Conservation (phyloP, 768 basidiomycete species). For the Mycena sanguinolenta region DNA sequence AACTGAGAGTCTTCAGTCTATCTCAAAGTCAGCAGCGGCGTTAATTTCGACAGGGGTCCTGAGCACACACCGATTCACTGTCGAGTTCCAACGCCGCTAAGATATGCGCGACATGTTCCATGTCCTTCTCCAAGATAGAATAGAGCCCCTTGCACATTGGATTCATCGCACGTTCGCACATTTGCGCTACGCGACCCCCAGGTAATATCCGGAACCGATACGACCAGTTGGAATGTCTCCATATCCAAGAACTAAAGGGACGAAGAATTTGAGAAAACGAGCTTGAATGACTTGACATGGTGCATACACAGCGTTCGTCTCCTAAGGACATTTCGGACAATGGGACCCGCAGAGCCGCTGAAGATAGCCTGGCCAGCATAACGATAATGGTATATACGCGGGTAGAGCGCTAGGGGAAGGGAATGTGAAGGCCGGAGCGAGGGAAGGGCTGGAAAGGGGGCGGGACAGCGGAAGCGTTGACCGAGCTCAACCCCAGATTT, state of each 20-base stretch:
- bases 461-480: neutral
- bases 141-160: constrained; percentile 32
- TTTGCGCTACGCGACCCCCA: constrained; percentile 24
- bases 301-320: constrained; percentile 20
- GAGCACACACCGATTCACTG: neutral
- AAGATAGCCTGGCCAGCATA: constrained; percentile 27
- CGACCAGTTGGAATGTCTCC: constrained; percentile 21
- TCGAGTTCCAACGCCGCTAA: constrained; percentile 19
- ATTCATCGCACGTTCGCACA: constrained; percentile 31
- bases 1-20: neutral
- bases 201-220: constrained; percentile 27
- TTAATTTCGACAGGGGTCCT: neutral
- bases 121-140: constrained; percentile 25
- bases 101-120: constrained; percentile 28
- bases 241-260: constrained; percentile 13
- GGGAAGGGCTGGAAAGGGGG: neutral
- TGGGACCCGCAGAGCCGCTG: constrained; percentile 21
- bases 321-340: constrained; percentile 8
- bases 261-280: neutral
- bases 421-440: neutral
- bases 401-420: neutral
- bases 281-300: neutral
- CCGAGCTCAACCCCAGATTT: neutral
- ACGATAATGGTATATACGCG: neutral
- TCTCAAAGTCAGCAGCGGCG: neutral